Percentiles rank a stretch among this genome's conserved stretches.
These are phyloP conservation scores for Flaveria floridana DNA, from an alignment of 140 eudicot species.

Conservation along the genomic window DNA sequence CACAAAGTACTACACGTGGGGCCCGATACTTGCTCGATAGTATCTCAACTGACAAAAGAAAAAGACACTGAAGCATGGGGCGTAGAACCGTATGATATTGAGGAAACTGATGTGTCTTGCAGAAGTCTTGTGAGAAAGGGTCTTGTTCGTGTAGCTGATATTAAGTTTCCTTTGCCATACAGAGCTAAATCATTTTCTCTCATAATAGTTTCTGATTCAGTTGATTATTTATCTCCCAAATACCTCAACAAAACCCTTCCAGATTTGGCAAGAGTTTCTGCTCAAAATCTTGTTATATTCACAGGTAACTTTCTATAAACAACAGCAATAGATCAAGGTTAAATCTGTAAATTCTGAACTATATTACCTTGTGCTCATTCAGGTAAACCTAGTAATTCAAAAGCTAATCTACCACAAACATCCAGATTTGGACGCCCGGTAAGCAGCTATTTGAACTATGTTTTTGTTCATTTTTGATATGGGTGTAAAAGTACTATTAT, in stretches of 20 bases:
- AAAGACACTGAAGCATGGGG: slow-evolving; percentile 86
- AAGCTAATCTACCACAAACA: slow-evolving; percentile 54
- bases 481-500: too few species aligned
- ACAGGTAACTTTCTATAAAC: slow-evolving; percentile 48
- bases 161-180: slow-evolving; percentile 72
- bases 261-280: slow-evolving; percentile 69
- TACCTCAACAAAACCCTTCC: slow-evolving; percentile 79
- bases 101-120: slow-evolving; percentile 60
- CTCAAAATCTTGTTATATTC: slow-evolving; percentile 71
- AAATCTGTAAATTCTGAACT: neutral
- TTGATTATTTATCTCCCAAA: slow-evolving; percentile 76
- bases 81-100: slow-evolving; percentile 76
- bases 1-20: slow-evolving; percentile 74
- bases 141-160: slow-evolving; percentile 79
- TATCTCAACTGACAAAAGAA: slow-evolving; percentile 57
- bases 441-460: slow-evolving; percentile 23
- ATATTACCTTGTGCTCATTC: slow-evolving; percentile 6
- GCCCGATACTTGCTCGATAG: slow-evolving; percentile 74
- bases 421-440: slow-evolving; percentile 85
- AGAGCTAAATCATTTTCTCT: slow-evolving; percentile 66
- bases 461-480: neutral
- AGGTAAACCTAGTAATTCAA: slow-evolving; percentile 70
- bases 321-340: neutral
- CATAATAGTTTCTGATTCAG: slow-evolving; percentile 73
- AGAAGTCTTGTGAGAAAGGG: slow-evolving; percentile 70